Evolutionary conservation across 768 basidiomycete species (phyloP), one percentile per base, ranked within the genome.

Genomic region (Mycena rebaudengoi): DNA sequence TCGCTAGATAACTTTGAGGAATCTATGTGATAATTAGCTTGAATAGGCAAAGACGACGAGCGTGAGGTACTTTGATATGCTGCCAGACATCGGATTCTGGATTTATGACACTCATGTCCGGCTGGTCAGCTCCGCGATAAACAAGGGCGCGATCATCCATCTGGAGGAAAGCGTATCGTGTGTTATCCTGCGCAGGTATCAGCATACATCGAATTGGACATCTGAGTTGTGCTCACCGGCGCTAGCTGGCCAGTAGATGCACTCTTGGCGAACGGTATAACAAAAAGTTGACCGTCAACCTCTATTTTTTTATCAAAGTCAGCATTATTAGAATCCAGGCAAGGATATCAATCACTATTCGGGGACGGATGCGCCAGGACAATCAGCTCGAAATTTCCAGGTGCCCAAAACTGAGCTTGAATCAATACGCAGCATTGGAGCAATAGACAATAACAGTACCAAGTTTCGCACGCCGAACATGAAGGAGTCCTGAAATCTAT

Each of bases 51-150:
- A n/a, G 33, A 23, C 7, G 6, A 43, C 13, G 48, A 12, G 51
- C 21, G 16, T 18, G 20, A 69, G 68, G 51, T 66, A 86, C 95
- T 86, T 96, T 97, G 75, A 98, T 91, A 77, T 93, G 92, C 69
- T 99, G 95, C 96, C 97, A 99, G 18, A 98, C 96, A 71, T 98
- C 96, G 4, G 94, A 94, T 74, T 97, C 96, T 16, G 96, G 96
- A 72, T 98, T 98, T 71, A 99, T 98, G 60, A 99, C 90, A 72
- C 95, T 97, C 90, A 98, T 91, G 73, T 98, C 96, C 6, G 97
- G 96, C 74, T 98, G 96, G 75, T 98, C 97, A 28, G 96, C 95
- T 14, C 97, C 96, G 56, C 97, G 87, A 75, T 98, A 99, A 16
- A 98, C 89, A 1, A 98, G 83, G 2, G 93, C 92, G 40, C 95